A percentile compares a stretch with the other conserved stretches of the same genome.
Evolutionary conservation across 768 basidiomycete genomes (phyloP).

Genomic region (Lactarius pseudohatsudake): DNA sequence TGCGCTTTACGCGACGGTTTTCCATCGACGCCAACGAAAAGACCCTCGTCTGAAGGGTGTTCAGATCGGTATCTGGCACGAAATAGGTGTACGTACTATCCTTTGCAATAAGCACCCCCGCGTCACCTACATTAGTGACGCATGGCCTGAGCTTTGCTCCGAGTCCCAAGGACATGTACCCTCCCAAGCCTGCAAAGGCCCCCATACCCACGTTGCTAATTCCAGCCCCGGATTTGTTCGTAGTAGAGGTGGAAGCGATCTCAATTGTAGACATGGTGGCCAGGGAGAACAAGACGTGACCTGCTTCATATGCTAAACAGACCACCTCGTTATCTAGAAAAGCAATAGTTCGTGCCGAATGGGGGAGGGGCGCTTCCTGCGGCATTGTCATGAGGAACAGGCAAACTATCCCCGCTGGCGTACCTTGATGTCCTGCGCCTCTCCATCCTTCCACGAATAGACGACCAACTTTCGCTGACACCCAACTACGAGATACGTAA

Average conservation of each 20-base stretch:
- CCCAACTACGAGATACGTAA: slow-evolving; percentile 82
- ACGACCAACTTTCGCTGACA: slow-evolving; percentile 83
- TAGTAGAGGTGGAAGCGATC: slow-evolving; percentile 43
- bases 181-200: slow-evolving; percentile 75
- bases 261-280: slow-evolving; percentile 57
- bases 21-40: slow-evolving; percentile 62
- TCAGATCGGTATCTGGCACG: slow-evolving; percentile 3
- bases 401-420: slow-evolving; percentile 25
- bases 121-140: slow-evolving; percentile 52
- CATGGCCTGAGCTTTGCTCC: slow-evolving; percentile 73
- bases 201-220: slow-evolving; percentile 58
- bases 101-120: slow-evolving; percentile 69
- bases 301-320: slow-evolving; percentile 81
- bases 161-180: slow-evolving; percentile 83
- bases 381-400: slow-evolving; percentile 13
- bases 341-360: slow-evolving; percentile 83
- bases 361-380: slow-evolving; percentile 81
- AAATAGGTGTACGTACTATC: slow-evolving; percentile 59
- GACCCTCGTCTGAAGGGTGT: slow-evolving; percentile 55
- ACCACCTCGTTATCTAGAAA: slow-evolving; percentile 63
- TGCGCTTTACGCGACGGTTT: slow-evolving; percentile 48
- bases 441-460: slow-evolving; percentile 85
- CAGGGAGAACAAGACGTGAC: slow-evolving; percentile 72
- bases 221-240: slow-evolving; percentile 40
- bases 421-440: slow-evolving; percentile 71